These are phyloP conservation scores for Coemansia sp. DNA, from an alignment of 192 early-diverging fungal species.

Conservation along the genomic window DNA sequence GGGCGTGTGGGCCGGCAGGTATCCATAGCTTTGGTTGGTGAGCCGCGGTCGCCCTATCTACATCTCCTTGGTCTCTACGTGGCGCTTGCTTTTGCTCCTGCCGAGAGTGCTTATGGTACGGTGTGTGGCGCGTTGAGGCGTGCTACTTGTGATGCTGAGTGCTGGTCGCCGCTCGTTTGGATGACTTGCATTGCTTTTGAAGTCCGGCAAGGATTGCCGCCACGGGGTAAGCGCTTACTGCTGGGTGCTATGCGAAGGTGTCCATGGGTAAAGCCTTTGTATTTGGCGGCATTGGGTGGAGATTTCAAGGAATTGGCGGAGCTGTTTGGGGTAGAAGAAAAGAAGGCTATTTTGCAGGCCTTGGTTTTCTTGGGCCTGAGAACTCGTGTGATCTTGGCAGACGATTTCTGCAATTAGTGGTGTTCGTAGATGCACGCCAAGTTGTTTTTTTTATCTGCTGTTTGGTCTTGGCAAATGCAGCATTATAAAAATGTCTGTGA, in stretches of 20 bases:
- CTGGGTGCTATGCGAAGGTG: slow-evolving; percentile 16
- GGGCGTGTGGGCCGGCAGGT: slow-evolving; percentile 5
- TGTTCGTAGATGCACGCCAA: background rate
- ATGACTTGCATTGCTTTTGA: slow-evolving; percentile 9
- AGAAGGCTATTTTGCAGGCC: slow-evolving; percentile 8
- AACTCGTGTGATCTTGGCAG: slow-evolving; percentile 9
- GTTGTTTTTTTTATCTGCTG: background rate
- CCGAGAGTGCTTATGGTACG: background rate
- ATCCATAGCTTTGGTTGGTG: background rate
- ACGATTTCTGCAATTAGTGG: background rate
- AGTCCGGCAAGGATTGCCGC: background rate
- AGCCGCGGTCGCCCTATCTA: background rate
- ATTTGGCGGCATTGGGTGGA: slow-evolving; percentile 14
- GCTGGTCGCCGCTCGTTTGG: slow-evolving; percentile 20
- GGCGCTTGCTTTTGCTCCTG: background rate
- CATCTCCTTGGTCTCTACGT: slow-evolving; percentile 1
- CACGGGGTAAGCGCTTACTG: slow-evolving; percentile 8
- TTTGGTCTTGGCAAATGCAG: no score
- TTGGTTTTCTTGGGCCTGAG: slow-evolving; percentile 29
- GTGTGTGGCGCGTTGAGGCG: slow-evolving; percentile 8
- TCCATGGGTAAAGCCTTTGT: slow-evolving; percentile 35
- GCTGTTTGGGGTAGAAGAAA: slow-evolving; percentile 6
- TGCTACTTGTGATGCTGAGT: slow-evolving; percentile 7
- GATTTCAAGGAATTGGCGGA: background rate
- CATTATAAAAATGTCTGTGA: no score